Conservation (phyloP, 2,329 filamentous ascomycete species). For the Dactylonectria estremocensis region DNA sequence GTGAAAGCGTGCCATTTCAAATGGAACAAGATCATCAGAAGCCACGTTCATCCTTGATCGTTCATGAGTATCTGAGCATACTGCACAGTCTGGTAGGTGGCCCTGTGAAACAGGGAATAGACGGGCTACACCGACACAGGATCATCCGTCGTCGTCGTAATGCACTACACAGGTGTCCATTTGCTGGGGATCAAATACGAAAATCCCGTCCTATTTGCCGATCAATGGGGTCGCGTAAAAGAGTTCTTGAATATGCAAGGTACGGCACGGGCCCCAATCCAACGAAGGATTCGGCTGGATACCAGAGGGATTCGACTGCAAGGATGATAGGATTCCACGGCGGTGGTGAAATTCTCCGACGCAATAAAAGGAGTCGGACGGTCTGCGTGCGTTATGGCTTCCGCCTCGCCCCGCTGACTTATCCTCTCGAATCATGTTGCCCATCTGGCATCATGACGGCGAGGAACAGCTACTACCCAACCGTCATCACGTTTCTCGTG, state of each 20-base stretch:
- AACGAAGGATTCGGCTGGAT: not conserved
- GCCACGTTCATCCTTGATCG: too few relatives aligned
- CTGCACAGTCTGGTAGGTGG: too few relatives aligned
- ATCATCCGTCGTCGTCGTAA: not conserved
- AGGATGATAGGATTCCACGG: too few relatives aligned
- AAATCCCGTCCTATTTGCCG: not conserved
- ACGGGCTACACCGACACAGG: too few relatives aligned
- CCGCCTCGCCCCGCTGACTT: not conserved
- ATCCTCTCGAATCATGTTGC: too few relatives aligned
- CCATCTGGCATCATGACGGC: not conserved
- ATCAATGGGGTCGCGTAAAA: not conserved
- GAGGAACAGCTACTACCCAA: constrained; percentile 5
- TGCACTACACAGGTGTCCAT: not conserved
- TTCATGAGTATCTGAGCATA: too few relatives aligned
- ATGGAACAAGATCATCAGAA: too few relatives aligned
- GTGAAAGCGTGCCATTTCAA: too few relatives aligned
- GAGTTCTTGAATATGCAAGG: not conserved
- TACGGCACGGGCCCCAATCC: not conserved
- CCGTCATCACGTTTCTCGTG: constrained; percentile 7
- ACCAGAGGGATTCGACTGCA: too few relatives aligned
- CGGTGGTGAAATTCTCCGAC: not conserved
- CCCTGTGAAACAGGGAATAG: too few relatives aligned
- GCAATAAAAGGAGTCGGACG: not conserved
- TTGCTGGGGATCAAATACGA: not conserved
- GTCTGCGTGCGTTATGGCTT: not conserved